phyloP scores from a whole-genome alignment of 441 rosid species.

The Jatropha multifida region DNA sequence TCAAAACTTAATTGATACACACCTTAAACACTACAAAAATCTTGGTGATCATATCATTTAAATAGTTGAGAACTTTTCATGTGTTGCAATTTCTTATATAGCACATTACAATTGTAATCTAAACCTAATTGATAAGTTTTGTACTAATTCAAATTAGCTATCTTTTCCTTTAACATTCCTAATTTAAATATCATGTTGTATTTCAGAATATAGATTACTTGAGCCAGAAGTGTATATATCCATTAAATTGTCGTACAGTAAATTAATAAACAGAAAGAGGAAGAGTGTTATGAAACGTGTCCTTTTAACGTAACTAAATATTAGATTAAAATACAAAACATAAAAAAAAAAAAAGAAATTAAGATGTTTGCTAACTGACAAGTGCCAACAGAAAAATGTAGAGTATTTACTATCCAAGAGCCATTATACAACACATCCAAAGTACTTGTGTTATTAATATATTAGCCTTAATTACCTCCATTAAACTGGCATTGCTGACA shows the following conservation, averaged over 20 bases:
- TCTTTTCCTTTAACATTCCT: no score
- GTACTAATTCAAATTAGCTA: no score
- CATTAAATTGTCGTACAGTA: not conserved
- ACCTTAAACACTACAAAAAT: no score
- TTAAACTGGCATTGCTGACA: slow-evolving; percentile 73
- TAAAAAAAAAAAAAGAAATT: not conserved
- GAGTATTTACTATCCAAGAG: not conserved
- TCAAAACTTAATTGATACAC: no score
- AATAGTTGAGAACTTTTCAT: no score
- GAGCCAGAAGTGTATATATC: not conserved
- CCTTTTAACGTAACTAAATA: not conserved
- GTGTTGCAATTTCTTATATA: no score
- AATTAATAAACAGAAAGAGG: not conserved
- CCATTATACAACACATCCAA: not conserved
- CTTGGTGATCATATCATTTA: no score
- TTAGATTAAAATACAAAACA: not conserved
- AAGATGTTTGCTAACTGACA: not conserved
- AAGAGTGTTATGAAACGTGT: not conserved
- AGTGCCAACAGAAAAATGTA: not conserved
- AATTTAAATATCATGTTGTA: not conserved
- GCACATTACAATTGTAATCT: no score
- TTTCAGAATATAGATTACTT: not conserved
- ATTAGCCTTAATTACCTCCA: slow-evolving; percentile 63
- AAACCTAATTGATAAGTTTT: no score
- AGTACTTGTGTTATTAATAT: not conserved